A percentile compares a stretch with the other conserved stretches of the same genome.
Evolutionary conservation across 192 early-diverging fungal species (phyloP).

Genomic region (Coemansia sp.): DNA sequence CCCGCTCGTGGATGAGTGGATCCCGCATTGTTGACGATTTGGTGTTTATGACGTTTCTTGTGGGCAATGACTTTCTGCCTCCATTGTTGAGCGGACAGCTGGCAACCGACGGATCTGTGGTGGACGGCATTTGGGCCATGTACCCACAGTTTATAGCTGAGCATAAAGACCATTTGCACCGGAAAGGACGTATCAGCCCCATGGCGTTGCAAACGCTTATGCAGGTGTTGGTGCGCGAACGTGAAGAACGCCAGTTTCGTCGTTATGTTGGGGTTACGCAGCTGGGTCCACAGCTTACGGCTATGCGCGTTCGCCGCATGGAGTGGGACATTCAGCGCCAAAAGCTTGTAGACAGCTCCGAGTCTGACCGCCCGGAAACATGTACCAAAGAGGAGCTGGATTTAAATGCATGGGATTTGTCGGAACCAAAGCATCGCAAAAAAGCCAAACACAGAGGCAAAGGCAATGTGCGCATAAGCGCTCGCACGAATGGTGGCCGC

Average conservation of each 20-base stretch:
- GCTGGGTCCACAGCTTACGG: slow-evolving; percentile 25
- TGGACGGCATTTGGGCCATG: slow-evolving; percentile 58
- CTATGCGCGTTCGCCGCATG: slow-evolving; percentile 24
- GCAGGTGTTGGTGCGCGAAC: slow-evolving; percentile 37
- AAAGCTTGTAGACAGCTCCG: not conserved
- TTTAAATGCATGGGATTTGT: not conserved
- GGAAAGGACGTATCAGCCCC: slow-evolving; percentile 56
- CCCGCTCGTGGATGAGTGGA: slow-evolving; percentile 61
- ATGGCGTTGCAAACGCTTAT: slow-evolving; percentile 49
- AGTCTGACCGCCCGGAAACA: too few relatives aligned
- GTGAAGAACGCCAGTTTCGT: slow-evolving; percentile 59
- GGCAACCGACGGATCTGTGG: slow-evolving; percentile 54
- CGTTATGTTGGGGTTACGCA: slow-evolving; percentile 26
- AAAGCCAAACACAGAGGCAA: not conserved
- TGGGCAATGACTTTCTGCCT: slow-evolving; percentile 96
- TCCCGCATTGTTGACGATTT: slow-evolving; percentile 84
- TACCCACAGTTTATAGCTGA: slow-evolving; percentile 3
- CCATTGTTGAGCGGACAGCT: slow-evolving; percentile 14
- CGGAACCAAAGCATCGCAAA: not conserved
- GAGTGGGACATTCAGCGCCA: slow-evolving; percentile 19
- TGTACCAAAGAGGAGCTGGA: not conserved
- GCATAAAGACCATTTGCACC: slow-evolving; percentile 43
- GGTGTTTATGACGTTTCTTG: slow-evolving; percentile 87
- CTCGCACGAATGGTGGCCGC: not conserved
- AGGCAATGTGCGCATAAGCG: not conserved